Evolutionary conservation across 495 filamentous ascomycete species (phyloP).

Genomic region (Penicillium coprophilum): DNA sequence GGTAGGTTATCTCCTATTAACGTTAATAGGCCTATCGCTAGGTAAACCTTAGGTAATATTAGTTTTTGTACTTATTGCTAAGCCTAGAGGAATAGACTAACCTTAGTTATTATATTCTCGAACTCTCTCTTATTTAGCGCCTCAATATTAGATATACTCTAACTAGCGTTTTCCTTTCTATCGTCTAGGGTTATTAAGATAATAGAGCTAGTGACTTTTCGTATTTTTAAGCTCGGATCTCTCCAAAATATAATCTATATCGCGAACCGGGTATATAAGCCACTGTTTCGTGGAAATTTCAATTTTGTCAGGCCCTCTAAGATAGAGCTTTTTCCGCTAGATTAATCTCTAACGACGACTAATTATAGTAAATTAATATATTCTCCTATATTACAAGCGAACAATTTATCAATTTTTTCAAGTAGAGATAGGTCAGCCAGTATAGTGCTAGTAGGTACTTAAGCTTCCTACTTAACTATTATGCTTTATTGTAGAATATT

Average conservation of each 20-base stretch:
- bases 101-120: slow-evolving; percentile 8
- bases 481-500: no score
- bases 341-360: slow-evolving; percentile 47
- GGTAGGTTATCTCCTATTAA: slow-evolving; percentile 14
- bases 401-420: slow-evolving; percentile 45
- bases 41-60: slow-evolving; percentile 26
- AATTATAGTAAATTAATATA: slow-evolving; percentile 40
- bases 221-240: slow-evolving; percentile 23
- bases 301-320: slow-evolving; percentile 45
- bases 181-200: neutral
- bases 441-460: no score
- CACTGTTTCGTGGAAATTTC: neutral
- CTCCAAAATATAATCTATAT: slow-evolving; percentile 24
- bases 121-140: neutral
- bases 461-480: no score
- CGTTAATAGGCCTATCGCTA: slow-evolving; percentile 31
- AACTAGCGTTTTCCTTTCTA: neutral
- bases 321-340: slow-evolving; percentile 46
- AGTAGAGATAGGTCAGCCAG: no score
- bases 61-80: neutral
- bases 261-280: no score
- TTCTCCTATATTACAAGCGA: slow-evolving; percentile 43
- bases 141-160: slow-evolving; percentile 7
- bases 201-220: slow-evolving; percentile 14
- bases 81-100: neutral